Conservation (phyloP, 306 rosid species). For the Acacia confusa region DNA sequence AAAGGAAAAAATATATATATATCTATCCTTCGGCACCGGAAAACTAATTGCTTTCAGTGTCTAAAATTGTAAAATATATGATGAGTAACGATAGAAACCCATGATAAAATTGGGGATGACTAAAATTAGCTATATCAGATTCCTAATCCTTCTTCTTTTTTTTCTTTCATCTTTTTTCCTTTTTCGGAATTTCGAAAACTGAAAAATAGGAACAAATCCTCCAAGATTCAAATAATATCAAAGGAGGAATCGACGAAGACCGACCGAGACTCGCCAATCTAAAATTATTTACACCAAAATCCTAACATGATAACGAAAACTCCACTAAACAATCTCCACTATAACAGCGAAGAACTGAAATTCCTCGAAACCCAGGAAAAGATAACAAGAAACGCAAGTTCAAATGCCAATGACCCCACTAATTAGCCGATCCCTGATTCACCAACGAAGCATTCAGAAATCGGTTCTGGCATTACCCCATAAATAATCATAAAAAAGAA, state of each 20-base stretch:
- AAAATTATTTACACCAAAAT: constrained; percentile 55
- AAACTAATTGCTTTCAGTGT: constrained; percentile 32
- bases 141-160: constrained; percentile 31
- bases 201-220: constrained; percentile 50
- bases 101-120: constrained; percentile 68
- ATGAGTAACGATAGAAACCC: constrained; percentile 47
- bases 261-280: constrained; percentile 39
- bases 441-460: constrained; percentile 53
- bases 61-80: constrained; percentile 27
- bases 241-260: constrained; percentile 49
- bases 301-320: constrained; percentile 16
- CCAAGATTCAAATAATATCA: constrained; percentile 66
- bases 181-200: constrained; percentile 26
- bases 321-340: constrained; percentile 25
- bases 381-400: constrained; percentile 16
- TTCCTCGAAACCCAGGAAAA: constrained; percentile 23
- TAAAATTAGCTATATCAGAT: constrained; percentile 37
- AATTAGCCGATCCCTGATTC: constrained; percentile 61
- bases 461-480: constrained; percentile 53
- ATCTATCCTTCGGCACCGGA: constrained; percentile 40
- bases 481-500: constrained; percentile 23
- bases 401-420: constrained; percentile 33
- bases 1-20: constrained; percentile 16
- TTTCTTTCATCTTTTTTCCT: background rate
- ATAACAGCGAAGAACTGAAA: constrained; percentile 19